A percentile compares a stretch with the other conserved stretches of the same genome.
Evolutionary conservation across 2,329 filamentous ascomycete species (phyloP).

Genomic region (Blumeriella jaapii): DNA sequence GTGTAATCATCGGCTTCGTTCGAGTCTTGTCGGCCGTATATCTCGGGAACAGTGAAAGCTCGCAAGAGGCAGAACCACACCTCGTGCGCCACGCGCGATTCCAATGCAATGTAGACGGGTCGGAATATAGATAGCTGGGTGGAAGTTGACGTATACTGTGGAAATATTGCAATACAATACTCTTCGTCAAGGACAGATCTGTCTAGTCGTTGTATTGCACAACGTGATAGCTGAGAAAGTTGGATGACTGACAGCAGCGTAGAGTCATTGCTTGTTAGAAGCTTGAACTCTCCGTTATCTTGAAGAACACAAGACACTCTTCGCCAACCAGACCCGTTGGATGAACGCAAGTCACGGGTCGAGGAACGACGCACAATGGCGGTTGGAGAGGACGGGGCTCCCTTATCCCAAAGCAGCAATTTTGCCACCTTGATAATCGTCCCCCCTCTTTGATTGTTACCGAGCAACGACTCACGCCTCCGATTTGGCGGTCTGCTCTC

Average conservation of each 20-base stretch:
- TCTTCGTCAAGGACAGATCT: conserved; percentile 85
- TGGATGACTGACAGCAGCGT: conserved; percentile 73
- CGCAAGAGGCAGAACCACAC: conserved; percentile 92
- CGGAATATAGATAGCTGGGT: conserved; percentile 65
- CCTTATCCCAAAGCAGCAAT: conserved; percentile 84
- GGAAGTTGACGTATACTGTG: conserved; percentile 71
- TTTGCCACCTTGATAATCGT: conserved; percentile 94
- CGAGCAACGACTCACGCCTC: conserved; percentile 35
- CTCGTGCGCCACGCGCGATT: conserved; percentile 83
- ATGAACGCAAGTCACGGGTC: conserved; percentile 42
- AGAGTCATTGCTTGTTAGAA: conserved; percentile 77
- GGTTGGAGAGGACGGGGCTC: conserved; percentile 38
- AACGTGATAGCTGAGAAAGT: conserved; percentile 77
- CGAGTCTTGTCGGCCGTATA: conserved; percentile 46
- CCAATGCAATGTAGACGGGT: conserved; percentile 82
- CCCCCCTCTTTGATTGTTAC: conserved; percentile 51
- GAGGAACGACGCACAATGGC: conserved; percentile 42
- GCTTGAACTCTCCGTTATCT: conserved; percentile 87
- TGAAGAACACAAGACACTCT: conserved; percentile 86
- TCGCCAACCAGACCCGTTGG: conserved; percentile 56
- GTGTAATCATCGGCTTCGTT: conserved; percentile 13
- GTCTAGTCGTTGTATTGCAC: conserved; percentile 82
- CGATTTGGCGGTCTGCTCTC: conserved; percentile 24
- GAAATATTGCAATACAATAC: conserved; percentile 90
- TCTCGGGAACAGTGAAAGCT: conserved; percentile 82